A percentile compares a stretch with the other conserved stretches of the same genome.
Conservation (phyloP, 2,329 filamentous ascomycete genomes). For the Elsinoe batatas region DNA sequence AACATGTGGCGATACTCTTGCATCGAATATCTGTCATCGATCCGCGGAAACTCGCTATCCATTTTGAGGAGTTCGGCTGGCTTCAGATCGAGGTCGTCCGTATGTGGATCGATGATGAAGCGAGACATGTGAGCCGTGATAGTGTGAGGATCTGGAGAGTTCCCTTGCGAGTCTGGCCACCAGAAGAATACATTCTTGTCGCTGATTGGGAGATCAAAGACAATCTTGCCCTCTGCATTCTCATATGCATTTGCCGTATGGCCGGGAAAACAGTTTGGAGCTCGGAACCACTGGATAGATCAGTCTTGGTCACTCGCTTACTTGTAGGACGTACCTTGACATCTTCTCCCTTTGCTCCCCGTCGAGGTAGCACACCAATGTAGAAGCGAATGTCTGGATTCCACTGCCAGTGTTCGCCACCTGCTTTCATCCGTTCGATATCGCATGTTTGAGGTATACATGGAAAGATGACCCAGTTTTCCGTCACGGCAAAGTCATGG, state of each 20-base stretch:
- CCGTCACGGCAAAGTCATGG: constrained; percentile 32
- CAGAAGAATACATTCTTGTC: constrained; percentile 35
- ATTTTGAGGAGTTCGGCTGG: background rate
- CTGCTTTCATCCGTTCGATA: constrained; percentile 28
- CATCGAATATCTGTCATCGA: background rate
- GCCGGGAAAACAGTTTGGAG: constrained; percentile 29
- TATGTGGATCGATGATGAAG: background rate
- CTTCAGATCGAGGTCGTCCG: background rate
- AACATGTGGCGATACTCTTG: background rate
- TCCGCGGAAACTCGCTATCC: background rate
- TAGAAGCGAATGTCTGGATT: constrained; percentile 16
- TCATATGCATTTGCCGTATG: constrained; percentile 37
- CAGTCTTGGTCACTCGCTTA: background rate
- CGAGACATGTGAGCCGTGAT: background rate
- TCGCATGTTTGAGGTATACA: constrained; percentile 30
- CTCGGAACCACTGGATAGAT: constrained; percentile 14
- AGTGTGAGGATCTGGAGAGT: background rate
- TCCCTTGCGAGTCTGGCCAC: background rate
- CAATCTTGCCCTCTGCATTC: constrained; percentile 26
- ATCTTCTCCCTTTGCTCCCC: constrained; percentile 4
- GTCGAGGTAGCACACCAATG: background rate
- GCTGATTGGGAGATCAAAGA: constrained; percentile 30
- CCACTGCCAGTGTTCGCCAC: constrained; percentile 34
- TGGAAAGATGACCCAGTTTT: constrained; percentile 32
- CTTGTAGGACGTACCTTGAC: background rate